phyloP scores from a whole-genome alignment of 2,329 filamentous ascomycete species.

The Aureobasidium pullulans region DNA sequence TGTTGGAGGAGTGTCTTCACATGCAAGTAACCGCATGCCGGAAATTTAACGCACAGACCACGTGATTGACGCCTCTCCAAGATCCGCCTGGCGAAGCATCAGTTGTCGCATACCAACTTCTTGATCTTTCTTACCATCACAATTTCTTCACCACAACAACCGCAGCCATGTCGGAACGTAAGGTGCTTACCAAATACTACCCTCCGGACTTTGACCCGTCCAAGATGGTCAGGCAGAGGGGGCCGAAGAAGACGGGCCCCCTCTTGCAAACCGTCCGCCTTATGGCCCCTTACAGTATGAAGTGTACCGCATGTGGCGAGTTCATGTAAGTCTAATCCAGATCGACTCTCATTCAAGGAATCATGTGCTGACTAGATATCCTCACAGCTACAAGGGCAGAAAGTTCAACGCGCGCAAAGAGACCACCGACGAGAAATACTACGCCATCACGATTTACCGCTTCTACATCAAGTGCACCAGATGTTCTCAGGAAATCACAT shows the following conservation, averaged over 20 bases:
- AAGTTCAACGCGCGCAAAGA: conserved; percentile 97
- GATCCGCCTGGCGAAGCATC: no score
- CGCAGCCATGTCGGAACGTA: conserved; percentile 71
- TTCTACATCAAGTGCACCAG: conserved; percentile 81
- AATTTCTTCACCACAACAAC: not conserved
- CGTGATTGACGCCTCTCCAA: not conserved
- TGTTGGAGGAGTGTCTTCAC: no score
- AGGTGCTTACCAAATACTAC: conserved; percentile 63
- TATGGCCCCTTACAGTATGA: conserved; percentile 83
- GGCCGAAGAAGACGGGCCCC: conserved; percentile 64
- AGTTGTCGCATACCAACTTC: not conserved
- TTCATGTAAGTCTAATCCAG: conserved; percentile 59
- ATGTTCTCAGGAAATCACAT: conserved; percentile 80
- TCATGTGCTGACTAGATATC: not conserved
- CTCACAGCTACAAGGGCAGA: conserved; percentile 54
- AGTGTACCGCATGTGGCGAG: conserved; percentile 62
- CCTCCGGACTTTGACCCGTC: conserved; percentile 84
- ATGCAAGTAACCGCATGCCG: not conserved
- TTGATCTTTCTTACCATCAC: not conserved
- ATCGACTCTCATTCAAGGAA: no score
- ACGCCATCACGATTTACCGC: conserved; percentile 76
- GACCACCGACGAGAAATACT: conserved; percentile 83
- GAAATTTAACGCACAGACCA: not conserved
- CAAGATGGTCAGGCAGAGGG: conserved; percentile 60
- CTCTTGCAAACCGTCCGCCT: conserved; percentile 76